Evolutionary conservation across 495 filamentous ascomycete genomes (phyloP), one percentile per base, ranked within the genome.

Genomic region (Astrothelium subdiscretum): DNA sequence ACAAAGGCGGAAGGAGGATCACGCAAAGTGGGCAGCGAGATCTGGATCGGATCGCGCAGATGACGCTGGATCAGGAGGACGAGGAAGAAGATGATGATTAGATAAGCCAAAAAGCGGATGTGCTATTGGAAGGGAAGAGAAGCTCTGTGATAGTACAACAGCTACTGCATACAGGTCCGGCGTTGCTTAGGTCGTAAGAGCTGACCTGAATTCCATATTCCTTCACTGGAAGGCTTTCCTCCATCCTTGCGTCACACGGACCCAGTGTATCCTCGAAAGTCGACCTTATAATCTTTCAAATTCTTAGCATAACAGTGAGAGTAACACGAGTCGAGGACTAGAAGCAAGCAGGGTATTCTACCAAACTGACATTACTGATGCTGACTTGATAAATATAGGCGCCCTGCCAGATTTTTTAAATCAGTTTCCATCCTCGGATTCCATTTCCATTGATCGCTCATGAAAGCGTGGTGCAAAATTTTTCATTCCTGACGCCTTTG

Each of bases 21-120:
- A 96, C 94, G 70, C 91, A 97, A 82, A 83, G 83, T 72, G 94
- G 94, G 68, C 94, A 97, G 83, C 89, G 94, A 77, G 94, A 98
- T 91, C 83, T 98, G 80, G 94, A 97, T 82, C 92, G 94, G 69
- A 90, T 90, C 63, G 87, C 87, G 61, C 83, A 86, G 78, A 89
- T 84, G 59, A 86, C 85, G 31, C 77, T 87, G 67, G 84, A 89
- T 79, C 81, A 79, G 32, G 85, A 85, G 31, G 84, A 88, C 68
- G 85, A 86, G 71, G 83, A 85, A 52, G 84, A 85, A 32, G 74
- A 75, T 52, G 79, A 84, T 63, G 82, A 87, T 57, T 75, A 76
- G 67, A 70, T 59, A 57, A 43, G 26, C 32, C n/a, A n/a, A n/a
- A 11, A 24, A 20, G 12, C 8, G 10, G n/a, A 54, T 27, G 24